Conservation (phyloP, 345 rosid genomes). For the Brassica carinata region DNA sequence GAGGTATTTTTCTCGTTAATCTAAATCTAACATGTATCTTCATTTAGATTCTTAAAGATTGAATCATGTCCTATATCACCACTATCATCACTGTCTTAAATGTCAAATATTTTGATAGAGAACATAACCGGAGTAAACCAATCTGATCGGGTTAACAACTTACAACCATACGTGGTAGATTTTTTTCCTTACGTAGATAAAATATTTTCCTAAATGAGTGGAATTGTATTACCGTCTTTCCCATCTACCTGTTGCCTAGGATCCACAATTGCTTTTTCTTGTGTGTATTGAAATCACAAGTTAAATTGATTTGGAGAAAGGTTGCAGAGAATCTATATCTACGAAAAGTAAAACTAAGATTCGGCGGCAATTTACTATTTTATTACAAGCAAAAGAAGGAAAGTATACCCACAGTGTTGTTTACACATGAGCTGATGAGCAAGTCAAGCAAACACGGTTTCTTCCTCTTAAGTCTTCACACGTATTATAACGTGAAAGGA, state of each 20-base stretch:
- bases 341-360: neutral
- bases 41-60: neutral
- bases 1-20: neutral
- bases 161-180: neutral
- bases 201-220: neutral
- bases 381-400: conserved; percentile 12
- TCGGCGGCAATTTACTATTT: neutral
- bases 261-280: neutral
- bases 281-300: neutral
- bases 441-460: conserved; percentile 42
- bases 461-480: conserved; percentile 16
- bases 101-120: neutral
- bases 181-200: too few species aligned
- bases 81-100: neutral
- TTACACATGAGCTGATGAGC: conserved; percentile 23
- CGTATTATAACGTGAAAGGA: conserved; percentile 38
- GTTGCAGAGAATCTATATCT: neutral
- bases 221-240: neutral
- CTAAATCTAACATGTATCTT: neutral
- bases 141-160: neutral
- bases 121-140: neutral
- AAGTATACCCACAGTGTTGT: conserved; percentile 12
- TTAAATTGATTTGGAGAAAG: neutral
- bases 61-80: neutral
- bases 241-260: neutral